Evolutionary conservation across 495 filamentous ascomycete species (phyloP).

Genomic region (Aspergillus mulundensis): DNA sequence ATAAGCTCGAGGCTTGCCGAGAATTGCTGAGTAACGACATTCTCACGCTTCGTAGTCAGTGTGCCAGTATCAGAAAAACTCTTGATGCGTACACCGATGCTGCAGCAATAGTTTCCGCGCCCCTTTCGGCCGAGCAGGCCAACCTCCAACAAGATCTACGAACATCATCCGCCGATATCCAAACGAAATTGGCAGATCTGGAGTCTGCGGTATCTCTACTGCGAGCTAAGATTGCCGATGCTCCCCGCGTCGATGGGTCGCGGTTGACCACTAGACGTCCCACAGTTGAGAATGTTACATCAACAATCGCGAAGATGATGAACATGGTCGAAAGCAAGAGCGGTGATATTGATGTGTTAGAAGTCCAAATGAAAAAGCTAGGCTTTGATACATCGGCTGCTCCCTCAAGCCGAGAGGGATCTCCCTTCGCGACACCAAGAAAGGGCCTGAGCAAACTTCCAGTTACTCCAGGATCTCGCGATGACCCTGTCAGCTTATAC

Average conservation of each 20-base stretch:
- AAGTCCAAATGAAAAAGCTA: conserved; percentile 74
- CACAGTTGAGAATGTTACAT: conserved; percentile 85
- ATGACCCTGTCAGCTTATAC: conserved; percentile 40
- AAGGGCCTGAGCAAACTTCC: conserved; percentile 35
- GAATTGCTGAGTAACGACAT: conserved; percentile 59
- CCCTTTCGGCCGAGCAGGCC: conserved; percentile 77
- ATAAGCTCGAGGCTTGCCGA: conserved; percentile 57
- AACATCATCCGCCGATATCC: conserved; percentile 60
- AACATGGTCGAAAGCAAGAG: conserved; percentile 83
- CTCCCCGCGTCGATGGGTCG: conserved; percentile 32
- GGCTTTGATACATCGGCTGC: conserved; percentile 49
- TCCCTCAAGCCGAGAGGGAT: conserved; percentile 51
- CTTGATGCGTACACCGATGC: conserved; percentile 64
- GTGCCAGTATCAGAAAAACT: conserved; percentile 67
- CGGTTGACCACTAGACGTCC: conserved; percentile 47
- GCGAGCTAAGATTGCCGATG: conserved; percentile 67
- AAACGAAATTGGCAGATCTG: conserved; percentile 68
- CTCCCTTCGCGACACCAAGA: conserved; percentile 59
- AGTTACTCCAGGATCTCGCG: conserved; percentile 36
- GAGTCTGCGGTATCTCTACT: conserved; percentile 80
- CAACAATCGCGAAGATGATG: conserved; percentile 89
- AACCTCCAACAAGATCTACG: conserved; percentile 79
- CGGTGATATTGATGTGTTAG: conserved; percentile 83
- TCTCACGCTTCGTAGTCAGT: conserved; percentile 61
- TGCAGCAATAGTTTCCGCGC: conserved; percentile 56